Evolutionary conservation across 352 stramenopile species (phyloP), one percentile per base, ranked within the genome.

Genomic region (Phytopythium boreale): DNA sequence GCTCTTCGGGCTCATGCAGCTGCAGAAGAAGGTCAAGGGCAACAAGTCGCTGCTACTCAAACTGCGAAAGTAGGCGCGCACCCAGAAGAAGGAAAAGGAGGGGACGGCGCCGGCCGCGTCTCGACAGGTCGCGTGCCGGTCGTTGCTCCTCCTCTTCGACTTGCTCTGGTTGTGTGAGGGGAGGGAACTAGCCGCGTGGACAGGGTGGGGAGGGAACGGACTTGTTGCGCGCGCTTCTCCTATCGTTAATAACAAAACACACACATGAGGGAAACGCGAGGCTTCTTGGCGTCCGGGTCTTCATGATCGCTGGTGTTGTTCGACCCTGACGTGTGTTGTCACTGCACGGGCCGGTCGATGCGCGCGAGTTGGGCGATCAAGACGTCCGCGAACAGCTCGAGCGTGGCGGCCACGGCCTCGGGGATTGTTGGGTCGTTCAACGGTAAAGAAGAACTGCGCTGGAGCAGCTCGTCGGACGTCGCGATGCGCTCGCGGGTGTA

Each of bases 21-120:
- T 99, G 56, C 96, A 99, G 84, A 99, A 99, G 89, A 99, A 99
- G 84, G 88, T 99, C 64, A 99, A 99, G 80, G 90, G 84, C 64
- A 99, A 99, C 86, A 98, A 98, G 80, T 92, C 83, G 61, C 79
- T 99, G 37, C 68, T 99, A 56, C 91, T 99, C 27, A 95, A 96
- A 66, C 71, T 99, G 71, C 84, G 96, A 74, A 99, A 99, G 92
- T 99, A 98, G 89, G 66, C 46, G 62, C 39, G 53, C 50, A 41
- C 44, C 19, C 57, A 36, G 27, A 57, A 55, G 20, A 43, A 17
- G 31, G 36, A 46, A 34, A n/a, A n/a, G n/a, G n/a, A n/a, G 29
- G 4, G 29, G 29, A 34, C 3, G 29, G 29, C 29, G 29, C 29
- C 29, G 29, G 29, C 29, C 43, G 34, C 10, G 34, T 8, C 34